A percentile compares a stretch with the other conserved stretches of the same genome.
Evolutionary conservation across 768 basidiomycete species (phyloP).

Genomic region (Brasilioporus rufonigricans): DNA sequence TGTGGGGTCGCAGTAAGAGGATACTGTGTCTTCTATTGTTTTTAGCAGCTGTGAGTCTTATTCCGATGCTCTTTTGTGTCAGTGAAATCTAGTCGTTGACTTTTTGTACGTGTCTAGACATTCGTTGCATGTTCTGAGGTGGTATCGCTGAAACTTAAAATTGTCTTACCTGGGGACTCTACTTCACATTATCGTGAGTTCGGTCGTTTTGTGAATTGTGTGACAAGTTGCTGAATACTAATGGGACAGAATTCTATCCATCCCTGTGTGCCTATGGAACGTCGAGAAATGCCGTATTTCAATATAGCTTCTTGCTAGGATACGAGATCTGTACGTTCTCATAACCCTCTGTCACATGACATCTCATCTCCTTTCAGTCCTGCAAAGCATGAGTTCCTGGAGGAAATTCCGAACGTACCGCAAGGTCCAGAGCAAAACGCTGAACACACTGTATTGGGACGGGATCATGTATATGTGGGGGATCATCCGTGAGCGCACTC

Average conservation of each 20-base stretch:
- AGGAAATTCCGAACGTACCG: constrained; percentile 25
- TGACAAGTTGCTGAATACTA: neutral
- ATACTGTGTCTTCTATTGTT: constrained; percentile 16
- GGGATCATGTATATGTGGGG: constrained; percentile 28
- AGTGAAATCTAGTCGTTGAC: neutral
- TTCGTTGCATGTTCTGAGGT: constrained; percentile 17
- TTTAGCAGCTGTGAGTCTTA: constrained; percentile 15
- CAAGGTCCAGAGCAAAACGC: constrained; percentile 7
- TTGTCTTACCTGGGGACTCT: constrained; percentile 16
- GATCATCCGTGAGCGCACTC: constrained; percentile 14
- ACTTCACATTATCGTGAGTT: constrained; percentile 21
- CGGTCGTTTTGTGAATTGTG: neutral
- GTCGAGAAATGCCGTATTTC: neutral
- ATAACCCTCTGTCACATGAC: neutral
- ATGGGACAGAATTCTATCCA: constrained; percentile 16
- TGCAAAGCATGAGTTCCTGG: constrained; percentile 26
- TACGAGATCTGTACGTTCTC: constrained; percentile 24
- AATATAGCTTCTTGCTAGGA: constrained; percentile 7
- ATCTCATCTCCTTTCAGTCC: constrained; percentile 13
- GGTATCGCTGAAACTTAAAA: constrained; percentile 1
- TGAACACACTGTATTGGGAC: constrained; percentile 28
- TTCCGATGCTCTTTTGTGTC: neutral
- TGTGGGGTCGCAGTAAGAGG: constrained; percentile 21
- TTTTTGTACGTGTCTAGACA: neutral
- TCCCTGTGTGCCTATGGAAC: constrained; percentile 15